phyloP scores from a whole-genome alignment of 257 asterid genomes.

The Solanum raphanifolium region DNA sequence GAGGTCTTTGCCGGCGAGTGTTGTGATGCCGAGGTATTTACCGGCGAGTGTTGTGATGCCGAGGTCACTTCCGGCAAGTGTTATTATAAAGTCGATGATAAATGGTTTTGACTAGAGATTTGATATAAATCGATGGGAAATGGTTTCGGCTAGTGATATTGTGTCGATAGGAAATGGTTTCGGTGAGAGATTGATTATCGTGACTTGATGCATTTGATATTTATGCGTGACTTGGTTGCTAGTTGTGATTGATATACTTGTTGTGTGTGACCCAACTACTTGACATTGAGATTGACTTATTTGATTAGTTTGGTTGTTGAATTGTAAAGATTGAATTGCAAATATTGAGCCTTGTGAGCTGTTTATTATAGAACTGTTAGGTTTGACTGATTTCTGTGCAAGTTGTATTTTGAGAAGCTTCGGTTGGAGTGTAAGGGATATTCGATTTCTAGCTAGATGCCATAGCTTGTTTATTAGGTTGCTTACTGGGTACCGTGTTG shows the following conservation, averaged over 20 bases:
- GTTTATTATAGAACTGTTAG: neutral
- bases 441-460: neutral
- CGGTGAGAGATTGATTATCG: neutral
- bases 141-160: neutral
- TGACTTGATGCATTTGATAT: neutral
- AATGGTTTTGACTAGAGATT: too few species aligned
- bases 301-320: neutral
- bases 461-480: neutral
- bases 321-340: neutral
- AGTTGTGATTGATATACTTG: neutral
- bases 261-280: neutral
- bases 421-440: neutral
- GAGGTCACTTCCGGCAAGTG: too few species aligned
- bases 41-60: too few species aligned
- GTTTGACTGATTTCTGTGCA: neutral
- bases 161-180: too few species aligned
- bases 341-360: neutral
- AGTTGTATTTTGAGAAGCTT: neutral
- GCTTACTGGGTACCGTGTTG: neutral
- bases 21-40: too few species aligned
- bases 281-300: neutral
- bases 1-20: too few species aligned
- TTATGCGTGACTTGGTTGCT: neutral
- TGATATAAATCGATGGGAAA: neutral
- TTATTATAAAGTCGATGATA: too few species aligned